Percentiles rank a stretch among this genome's conserved stretches.
phyloP scores from a whole-genome alignment of 2,329 filamentous ascomycete genomes.

The Falciphora oryzae region DNA sequence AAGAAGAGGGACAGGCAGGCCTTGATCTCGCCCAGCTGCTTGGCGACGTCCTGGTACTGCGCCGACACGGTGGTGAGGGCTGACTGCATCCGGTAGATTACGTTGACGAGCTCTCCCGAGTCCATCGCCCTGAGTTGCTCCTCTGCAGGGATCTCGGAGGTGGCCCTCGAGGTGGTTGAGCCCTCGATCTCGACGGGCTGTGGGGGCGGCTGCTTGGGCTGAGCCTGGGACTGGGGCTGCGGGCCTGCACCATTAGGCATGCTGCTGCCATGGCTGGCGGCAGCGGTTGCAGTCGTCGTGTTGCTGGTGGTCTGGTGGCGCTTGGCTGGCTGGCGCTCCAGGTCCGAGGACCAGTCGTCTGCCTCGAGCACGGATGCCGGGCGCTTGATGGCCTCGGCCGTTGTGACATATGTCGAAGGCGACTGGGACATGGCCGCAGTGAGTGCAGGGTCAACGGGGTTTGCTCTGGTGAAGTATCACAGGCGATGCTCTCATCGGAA shows the following conservation, averaged over 20 bases:
- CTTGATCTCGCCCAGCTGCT: slow-evolving; percentile 28
- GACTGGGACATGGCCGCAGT: slow-evolving; percentile 4
- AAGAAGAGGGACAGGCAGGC: slow-evolving; percentile 22
- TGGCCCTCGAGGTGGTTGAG: neutral
- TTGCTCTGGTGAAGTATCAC: neutral
- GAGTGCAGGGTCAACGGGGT: neutral
- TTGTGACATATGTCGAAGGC: slow-evolving; percentile 1
- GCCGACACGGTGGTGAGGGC: slow-evolving; percentile 27
- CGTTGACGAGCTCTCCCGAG: slow-evolving; percentile 28
- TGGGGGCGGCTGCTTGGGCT: neutral
- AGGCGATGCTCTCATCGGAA: neutral
- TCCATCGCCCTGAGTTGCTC: slow-evolving; percentile 26
- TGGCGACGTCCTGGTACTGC: slow-evolving; percentile 27
- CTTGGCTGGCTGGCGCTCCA: neutral
- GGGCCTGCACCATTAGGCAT: neutral
- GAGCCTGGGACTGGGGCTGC: neutral
- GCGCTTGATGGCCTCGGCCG: slow-evolving; percentile 8
- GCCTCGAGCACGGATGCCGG: slow-evolving; percentile 4
- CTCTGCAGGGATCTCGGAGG: neutral
- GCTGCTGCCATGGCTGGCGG: neutral
- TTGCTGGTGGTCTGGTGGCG: neutral
- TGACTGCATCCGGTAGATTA: slow-evolving; percentile 28
- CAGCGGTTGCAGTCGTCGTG: no score
- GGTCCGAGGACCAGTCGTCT: neutral
- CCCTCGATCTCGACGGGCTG: neutral